Evolutionary conservation across 1,284 basidiomycete genomes (phyloP), one percentile per base, ranked within the genome.

Genomic region (Leccinum laetum): DNA sequence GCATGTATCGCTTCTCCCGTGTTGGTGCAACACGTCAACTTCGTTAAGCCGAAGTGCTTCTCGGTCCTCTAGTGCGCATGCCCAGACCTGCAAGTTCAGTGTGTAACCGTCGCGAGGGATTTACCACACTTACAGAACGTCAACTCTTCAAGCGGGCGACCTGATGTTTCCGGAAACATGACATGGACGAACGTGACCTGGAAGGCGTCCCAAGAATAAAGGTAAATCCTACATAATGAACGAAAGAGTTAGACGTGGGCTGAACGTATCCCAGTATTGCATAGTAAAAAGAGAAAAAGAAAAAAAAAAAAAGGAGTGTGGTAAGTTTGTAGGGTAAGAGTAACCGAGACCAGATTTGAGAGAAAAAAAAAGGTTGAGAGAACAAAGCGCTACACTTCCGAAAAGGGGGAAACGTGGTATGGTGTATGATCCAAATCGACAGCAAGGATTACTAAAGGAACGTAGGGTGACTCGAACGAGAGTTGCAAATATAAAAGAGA

Each of bases 371-470:
- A 58, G 24, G 24, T 35, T 26, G 24, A 26, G 24, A 26, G 24
- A 26, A 26, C 24, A 26, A 26, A 26, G 24, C 24, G 35, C 44
- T 49, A 73, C 58, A 62, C 57, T 59, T 61, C 57, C 37, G 13
- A 56, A 44, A 24, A 4, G 18, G 16, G 13, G 26, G 32, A 58
- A 56, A 59, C 56, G 18, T 61, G 66, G 61, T 68, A 69, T 69
- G 49, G 55, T 59, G 65, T 61, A 59, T 63, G 67, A 26, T 68
- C 58, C 61, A 66, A 73, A 67, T 68, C 63, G 55, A 69, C 68
- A 72, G 71, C 67, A 65, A 61, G 35, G 62, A 78, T 78, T 77
- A 79, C 59, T 67, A 72, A 77, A 64, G 64, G 71, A 75, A 61
- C 1, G 71, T 79, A 75, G 65, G 64, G 39, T 72, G 75, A 62